Evolutionary conservation across 495 filamentous ascomycete genomes (phyloP), one percentile per base, ranked within the genome.

Genomic region (Chaetomium tenue): DNA sequence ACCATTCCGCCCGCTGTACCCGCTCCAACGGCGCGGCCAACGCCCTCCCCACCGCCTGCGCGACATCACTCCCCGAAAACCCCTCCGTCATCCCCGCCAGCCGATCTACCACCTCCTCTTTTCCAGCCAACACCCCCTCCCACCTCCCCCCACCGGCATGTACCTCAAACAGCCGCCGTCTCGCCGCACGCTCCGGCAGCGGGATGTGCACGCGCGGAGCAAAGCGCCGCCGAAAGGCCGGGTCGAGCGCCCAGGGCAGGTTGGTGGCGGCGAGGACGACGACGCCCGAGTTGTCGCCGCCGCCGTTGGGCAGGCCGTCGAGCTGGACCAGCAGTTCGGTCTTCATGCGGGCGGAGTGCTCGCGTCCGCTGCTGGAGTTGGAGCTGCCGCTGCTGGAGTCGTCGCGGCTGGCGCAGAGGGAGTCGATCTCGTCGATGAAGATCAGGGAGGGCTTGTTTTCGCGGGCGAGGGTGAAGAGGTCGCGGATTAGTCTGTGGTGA

Each of bases 301-400:
- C 13, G 39, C 18, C 40, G 51, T 22, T 18, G 9, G 37, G 18
- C 3, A 97, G 91, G 75, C 93, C 93, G 68, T 97, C 93, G 91
- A 97, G 96, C 75, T 97, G 93, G n/a, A 97, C 92, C 18, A 97
- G 84, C 68, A 97, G 83, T 76, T 97, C 93, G 20, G 93, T 97
- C 73, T 97, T 97, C 76, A 97, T 96, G 69, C 93, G 88, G 60
- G 92, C 84, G 16, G 90, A 92, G 8, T 93, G 92, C 82, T 97
- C 93, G 8, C 96, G 91, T 66, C 91, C 33, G 33, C 33, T 91
- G 81, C 94, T 91, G 64, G 23, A n/a, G n/a, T n/a, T n/a, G n/a
- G n/a, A n/a, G n/a, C n/a, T 26, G 39, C 60, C 56, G 30, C 42
- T 25, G 44, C 40, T 25, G 16, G 51, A 51, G 30, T 52, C 53